These are phyloP conservation scores for Diaporthe velutina DNA, from an alignment of 2,329 filamentous ascomycete species.

Conservation along the genomic window DNA sequence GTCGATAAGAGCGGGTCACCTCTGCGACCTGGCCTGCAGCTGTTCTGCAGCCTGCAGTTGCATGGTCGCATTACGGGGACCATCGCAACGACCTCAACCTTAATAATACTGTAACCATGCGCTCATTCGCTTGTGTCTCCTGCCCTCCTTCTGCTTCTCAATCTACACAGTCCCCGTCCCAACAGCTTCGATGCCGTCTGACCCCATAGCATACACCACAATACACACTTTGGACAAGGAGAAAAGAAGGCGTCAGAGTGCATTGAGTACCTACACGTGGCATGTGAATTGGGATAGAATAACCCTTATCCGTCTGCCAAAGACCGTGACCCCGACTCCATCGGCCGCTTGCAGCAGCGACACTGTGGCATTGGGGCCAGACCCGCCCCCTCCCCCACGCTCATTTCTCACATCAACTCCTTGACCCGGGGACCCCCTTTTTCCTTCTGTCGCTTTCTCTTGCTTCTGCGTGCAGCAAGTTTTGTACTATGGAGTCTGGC, in stretches of 20 bases:
- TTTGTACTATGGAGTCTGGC: not conserved
- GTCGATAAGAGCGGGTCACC: conserved; percentile 29
- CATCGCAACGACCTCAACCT: conserved; percentile 20
- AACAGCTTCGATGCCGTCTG: not conserved
- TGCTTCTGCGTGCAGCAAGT: too few relatives aligned
- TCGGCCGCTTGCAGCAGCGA: not conserved
- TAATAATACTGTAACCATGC: not conserved
- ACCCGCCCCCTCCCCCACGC: conserved; percentile 29
- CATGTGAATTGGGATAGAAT: not conserved
- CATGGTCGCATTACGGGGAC: conserved; percentile 13
- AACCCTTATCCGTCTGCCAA: not conserved
- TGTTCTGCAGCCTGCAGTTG: conserved; percentile 1
- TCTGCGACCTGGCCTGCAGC: conserved; percentile 12
- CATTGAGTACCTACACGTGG: not conserved
- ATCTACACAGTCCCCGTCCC: not conserved
- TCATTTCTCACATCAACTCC: conserved; percentile 27
- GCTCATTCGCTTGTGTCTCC: not conserved
- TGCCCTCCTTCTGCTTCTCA: not conserved
- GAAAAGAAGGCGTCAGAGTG: not conserved
- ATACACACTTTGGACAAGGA: not conserved
- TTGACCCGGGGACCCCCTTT: conserved; percentile 8
- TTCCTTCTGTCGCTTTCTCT: not conserved
- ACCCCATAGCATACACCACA: not conserved
- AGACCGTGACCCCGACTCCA: not conserved
- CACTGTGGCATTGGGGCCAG: conserved; percentile 17